These are phyloP conservation scores for Naumovozyma castellii DNA, from an alignment of 805 yeast genomes.

Conservation along the genomic window DNA sequence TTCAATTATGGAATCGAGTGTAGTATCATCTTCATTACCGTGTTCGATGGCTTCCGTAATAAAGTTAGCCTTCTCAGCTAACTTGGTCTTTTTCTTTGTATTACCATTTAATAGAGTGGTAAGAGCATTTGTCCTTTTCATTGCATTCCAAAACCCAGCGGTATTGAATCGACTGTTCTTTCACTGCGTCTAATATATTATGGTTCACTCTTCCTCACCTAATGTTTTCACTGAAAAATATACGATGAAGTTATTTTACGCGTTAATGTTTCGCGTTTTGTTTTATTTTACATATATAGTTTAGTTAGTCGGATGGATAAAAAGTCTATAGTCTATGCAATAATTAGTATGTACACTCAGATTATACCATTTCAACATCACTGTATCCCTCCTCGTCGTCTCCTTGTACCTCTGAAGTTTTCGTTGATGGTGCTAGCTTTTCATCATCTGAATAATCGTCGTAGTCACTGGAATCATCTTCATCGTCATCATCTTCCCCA, in stretches of 20 bases:
- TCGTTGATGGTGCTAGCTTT: conserved; percentile 4
- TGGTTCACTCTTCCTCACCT: too few relatives aligned
- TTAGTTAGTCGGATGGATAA: too few relatives aligned
- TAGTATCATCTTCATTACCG: neutral
- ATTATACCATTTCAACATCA: conserved; percentile 36
- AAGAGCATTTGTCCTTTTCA: conserved; percentile 11
- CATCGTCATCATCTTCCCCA: conserved; percentile 37
- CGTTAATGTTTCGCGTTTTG: neutral
- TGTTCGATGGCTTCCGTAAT: neutral
- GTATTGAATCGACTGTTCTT: too few relatives aligned
- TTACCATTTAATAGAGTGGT: conserved; percentile 18
- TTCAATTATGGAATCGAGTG: conserved; percentile 5
- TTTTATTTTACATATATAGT: too few relatives aligned
- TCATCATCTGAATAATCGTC: conserved; percentile 6
- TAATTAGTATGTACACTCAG: too few relatives aligned
- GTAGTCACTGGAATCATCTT: conserved; percentile 13
- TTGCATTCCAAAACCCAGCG: neutral
- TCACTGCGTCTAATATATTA: too few relatives aligned
- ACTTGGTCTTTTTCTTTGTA: conserved; percentile 5
- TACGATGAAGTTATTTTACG: too few relatives aligned
- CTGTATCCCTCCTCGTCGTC: conserved; percentile 30
- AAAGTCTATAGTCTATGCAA: too few relatives aligned
- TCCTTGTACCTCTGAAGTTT: conserved; percentile 12
- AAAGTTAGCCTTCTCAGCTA: neutral
- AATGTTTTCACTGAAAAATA: too few relatives aligned